phyloP scores from a whole-genome alignment of 768 basidiomycete species.

The Tylopilus sp. region DNA sequence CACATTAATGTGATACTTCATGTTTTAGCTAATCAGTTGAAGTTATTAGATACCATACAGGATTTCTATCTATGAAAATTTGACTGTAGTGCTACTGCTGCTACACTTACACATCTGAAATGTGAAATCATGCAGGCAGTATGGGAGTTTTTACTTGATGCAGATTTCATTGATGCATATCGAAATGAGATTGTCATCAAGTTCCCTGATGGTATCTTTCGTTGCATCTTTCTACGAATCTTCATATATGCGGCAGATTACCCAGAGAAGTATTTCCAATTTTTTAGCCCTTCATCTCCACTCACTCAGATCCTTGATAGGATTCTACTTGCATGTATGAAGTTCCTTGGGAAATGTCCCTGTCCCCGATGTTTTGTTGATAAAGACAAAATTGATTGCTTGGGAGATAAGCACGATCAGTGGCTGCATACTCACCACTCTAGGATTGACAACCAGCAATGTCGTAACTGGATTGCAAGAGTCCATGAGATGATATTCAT shows the following conservation, averaged over 20 bases:
- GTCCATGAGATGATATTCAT: neutral
- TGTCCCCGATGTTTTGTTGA: constrained; percentile 19
- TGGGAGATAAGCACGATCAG: neutral
- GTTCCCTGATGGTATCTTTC: too few species aligned
- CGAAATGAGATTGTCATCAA: constrained; percentile 15
- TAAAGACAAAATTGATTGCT: neutral
- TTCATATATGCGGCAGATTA: constrained; percentile 30
- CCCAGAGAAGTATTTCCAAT: constrained; percentile 29
- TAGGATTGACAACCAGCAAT: neutral
- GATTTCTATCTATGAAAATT: neutral
- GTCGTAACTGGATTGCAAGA: neutral
- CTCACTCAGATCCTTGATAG: neutral
- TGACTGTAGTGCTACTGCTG: neutral
- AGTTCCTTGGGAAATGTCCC: too few species aligned
- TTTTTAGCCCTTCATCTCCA: neutral
- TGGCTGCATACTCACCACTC: neutral
- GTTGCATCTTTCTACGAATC: constrained; percentile 16
- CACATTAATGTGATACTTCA: too few species aligned
- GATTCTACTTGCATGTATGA: too few species aligned
- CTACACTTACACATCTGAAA: constrained; percentile 10
- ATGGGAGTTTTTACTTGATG: constrained; percentile 20
- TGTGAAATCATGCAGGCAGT: constrained; percentile 26
- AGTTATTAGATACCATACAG: neutral
- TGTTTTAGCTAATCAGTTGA: too few species aligned
- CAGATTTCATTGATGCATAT: constrained; percentile 24